Evolutionary conservation across 176 grass and related monocot genomes (phyloP).

Genomic region (Areca catechu): DNA sequence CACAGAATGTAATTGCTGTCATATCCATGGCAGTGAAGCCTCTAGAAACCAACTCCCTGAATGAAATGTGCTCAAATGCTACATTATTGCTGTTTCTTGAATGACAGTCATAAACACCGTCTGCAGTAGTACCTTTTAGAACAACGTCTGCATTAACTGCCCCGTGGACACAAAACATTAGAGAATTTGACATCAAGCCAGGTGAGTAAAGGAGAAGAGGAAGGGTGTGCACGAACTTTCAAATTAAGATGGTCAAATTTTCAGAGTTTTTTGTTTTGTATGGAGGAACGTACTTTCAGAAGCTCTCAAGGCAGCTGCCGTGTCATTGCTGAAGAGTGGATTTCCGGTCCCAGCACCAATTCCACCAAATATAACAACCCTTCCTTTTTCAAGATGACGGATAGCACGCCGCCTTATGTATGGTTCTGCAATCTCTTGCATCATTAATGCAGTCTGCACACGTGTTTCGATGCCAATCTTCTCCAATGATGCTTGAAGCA

Average conservation of each 20-base stretch:
- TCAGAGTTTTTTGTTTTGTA: neutral
- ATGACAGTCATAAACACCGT: neutral
- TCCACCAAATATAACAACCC: conserved; percentile 80
- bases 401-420: conserved; percentile 83
- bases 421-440: conserved; percentile 85
- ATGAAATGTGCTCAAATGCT: conserved; percentile 8
- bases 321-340: conserved; percentile 74
- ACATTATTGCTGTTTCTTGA: neutral
- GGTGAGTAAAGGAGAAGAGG: neutral
- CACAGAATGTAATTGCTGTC: conserved; percentile 4
- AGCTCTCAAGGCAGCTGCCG: conserved; percentile 78
- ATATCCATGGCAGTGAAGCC: conserved; percentile 8
- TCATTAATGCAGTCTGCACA: conserved; percentile 68
- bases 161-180: conserved; percentile 22
- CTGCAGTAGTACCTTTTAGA: neutral
- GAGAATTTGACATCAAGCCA: conserved; percentile 12
- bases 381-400: conserved; percentile 88
- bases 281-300: conserved; percentile 60
- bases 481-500: conserved; percentile 91
- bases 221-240: neutral
- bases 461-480: conserved; percentile 75
- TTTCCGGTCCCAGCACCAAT: conserved; percentile 60
- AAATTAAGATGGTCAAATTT: no score
- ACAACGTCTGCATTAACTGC: conserved; percentile 8
- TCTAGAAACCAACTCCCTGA: conserved; percentile 12